phyloP scores from a whole-genome alignment of 2,329 filamentous ascomycete species.

The Fusarium transvaalense region DNA sequence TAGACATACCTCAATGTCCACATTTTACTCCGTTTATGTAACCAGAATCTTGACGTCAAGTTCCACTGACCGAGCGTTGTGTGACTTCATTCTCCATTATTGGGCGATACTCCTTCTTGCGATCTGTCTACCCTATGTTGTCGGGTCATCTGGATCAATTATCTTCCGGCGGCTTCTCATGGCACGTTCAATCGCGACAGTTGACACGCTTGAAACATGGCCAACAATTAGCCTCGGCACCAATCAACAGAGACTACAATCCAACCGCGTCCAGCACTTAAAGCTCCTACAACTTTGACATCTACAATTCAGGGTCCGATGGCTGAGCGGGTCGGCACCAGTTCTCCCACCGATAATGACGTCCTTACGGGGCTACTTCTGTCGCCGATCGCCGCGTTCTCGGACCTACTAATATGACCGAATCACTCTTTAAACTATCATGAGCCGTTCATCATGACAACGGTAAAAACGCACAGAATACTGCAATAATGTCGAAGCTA shows the following conservation, averaged over 20 bases:
- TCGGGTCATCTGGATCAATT: neutral
- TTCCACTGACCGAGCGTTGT: neutral
- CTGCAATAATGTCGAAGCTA: conserved; percentile 32
- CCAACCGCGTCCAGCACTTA: neutral
- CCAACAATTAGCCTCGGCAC: neutral
- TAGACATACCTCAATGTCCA: neutral
- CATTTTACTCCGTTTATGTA: neutral
- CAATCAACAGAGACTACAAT: neutral
- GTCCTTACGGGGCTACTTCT: conserved; percentile 34
- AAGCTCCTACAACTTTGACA: neutral
- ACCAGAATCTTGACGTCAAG: neutral
- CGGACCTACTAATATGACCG: conserved; percentile 33
- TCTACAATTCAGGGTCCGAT: conserved; percentile 14
- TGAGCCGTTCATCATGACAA: conserved; percentile 24
- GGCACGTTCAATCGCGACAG: neutral
- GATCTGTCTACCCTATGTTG: neutral
- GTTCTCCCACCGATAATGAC: conserved; percentile 41
- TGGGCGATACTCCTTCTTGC: neutral
- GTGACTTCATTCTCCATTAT: neutral
- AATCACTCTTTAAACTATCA: conserved; percentile 42
- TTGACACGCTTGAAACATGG: neutral
- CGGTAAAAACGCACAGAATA: neutral
- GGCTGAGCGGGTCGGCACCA: conserved; percentile 25
- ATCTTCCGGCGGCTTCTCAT: neutral
- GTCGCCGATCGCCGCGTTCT: neutral